phyloP scores from a whole-genome alignment of 768 basidiomycete genomes.

The Leccinum uliginosum region DNA sequence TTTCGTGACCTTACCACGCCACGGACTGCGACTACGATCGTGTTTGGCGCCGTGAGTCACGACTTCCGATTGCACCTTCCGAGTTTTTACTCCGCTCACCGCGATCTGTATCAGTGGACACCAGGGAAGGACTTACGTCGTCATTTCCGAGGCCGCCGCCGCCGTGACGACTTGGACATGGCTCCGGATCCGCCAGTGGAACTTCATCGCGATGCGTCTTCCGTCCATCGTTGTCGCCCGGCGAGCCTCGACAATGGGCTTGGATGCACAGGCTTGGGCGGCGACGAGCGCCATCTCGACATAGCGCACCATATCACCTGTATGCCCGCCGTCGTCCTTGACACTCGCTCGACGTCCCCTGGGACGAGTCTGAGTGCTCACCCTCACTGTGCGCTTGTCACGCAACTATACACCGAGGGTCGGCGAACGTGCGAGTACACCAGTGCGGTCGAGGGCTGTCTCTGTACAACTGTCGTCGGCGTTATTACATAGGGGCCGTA shows the following conservation, averaged over 20 bases:
- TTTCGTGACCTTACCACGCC: slow-evolving; percentile 30
- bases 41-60: not conserved
- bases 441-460: slow-evolving; percentile 35
- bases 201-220: slow-evolving; percentile 32
- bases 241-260: slow-evolving; percentile 65
- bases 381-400: slow-evolving; percentile 30
- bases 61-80: slow-evolving; percentile 5
- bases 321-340: slow-evolving; percentile 12
- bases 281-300: slow-evolving; percentile 24
- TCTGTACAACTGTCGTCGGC: slow-evolving; percentile 40
- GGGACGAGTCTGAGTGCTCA: slow-evolving; percentile 61
- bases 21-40: slow-evolving; percentile 25
- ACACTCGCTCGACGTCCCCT: slow-evolving; percentile 18
- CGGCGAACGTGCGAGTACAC: slow-evolving; percentile 28
- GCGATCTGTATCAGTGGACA: slow-evolving; percentile 64
- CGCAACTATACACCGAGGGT: slow-evolving; percentile 39
- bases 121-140: slow-evolving; percentile 50
- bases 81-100: slow-evolving; percentile 38
- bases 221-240: slow-evolving; percentile 49
- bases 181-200: not conserved
- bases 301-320: slow-evolving; percentile 30
- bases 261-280: slow-evolving; percentile 38
- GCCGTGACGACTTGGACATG: slow-evolving; percentile 9
- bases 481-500: no score
- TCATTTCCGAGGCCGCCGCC: slow-evolving; percentile 38